These are phyloP conservation scores for Pseudoturritis turrita DNA, from an alignment of 345 rosid genomes.

Conservation along the genomic window DNA sequence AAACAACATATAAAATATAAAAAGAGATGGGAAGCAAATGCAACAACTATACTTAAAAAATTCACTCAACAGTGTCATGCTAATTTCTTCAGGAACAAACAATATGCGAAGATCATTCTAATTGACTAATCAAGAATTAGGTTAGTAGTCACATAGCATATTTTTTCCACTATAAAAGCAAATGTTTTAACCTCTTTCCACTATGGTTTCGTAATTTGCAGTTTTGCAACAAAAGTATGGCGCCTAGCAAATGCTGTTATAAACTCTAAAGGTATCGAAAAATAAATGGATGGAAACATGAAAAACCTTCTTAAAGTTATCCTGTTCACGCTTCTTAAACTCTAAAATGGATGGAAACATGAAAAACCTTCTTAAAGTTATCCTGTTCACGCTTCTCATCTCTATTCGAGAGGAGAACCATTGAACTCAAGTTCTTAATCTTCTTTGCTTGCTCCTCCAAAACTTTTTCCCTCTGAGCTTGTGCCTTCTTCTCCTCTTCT, in stretches of 20 bases:
- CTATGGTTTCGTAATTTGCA: background rate
- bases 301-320: constrained; percentile 63
- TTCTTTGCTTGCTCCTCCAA: constrained; percentile 91
- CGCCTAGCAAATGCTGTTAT: background rate
- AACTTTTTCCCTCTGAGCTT: constrained; percentile 85
- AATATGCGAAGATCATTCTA: background rate
- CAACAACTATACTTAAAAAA: background rate
- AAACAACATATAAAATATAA: constrained; percentile 20
- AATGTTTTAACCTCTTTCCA: constrained; percentile 1
- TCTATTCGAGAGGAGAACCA: constrained; percentile 74
- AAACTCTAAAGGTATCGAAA: background rate
- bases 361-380: constrained; percentile 59
- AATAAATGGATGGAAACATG: background rate
- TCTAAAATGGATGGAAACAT: too few species aligned
- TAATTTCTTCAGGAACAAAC: background rate
- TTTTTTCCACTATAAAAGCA: background rate
- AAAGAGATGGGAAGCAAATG: background rate
- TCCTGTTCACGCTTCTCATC: constrained; percentile 58
- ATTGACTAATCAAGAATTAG: constrained; percentile 8
- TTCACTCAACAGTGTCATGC: constrained; percentile 8
- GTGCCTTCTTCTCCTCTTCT: constrained; percentile 96
- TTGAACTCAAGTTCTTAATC: constrained; percentile 83
- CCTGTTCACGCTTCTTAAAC: constrained; percentile 45
- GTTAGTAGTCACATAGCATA: background rate
- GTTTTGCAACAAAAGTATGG: background rate